phyloP scores from a whole-genome alignment of 192 early-diverging fungal genomes.

The Coemansia sp. region DNA sequence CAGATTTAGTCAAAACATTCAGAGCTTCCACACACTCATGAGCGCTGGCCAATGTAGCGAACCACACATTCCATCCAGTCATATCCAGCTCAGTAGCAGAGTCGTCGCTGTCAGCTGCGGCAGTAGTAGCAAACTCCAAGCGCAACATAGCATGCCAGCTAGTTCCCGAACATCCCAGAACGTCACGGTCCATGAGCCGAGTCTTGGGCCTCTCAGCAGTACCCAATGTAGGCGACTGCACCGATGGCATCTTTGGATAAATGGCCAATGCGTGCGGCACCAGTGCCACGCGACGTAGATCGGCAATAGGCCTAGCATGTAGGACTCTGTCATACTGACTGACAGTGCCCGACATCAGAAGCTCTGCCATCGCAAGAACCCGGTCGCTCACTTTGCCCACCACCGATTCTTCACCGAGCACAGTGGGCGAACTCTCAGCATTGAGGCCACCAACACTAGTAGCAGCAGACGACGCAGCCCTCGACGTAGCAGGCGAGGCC shows the following conservation, averaged over 20 bases:
- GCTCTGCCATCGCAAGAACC: background rate
- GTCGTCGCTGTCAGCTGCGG: background rate
- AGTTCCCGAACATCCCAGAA: conserved; percentile 32
- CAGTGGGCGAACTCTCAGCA: conserved; percentile 11
- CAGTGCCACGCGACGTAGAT: conserved; percentile 35
- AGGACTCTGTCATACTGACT: conserved; percentile 42
- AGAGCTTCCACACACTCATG: conserved; percentile 49
- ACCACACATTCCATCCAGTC: conserved; percentile 45
- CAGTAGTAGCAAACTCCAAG: conserved; percentile 37
- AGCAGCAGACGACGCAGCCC: conserved; percentile 8
- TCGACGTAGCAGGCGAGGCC: conserved; percentile 21
- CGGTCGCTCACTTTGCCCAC: background rate
- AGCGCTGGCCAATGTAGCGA: conserved; percentile 42
- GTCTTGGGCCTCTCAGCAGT: conserved; percentile 1
- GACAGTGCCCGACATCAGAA: conserved; percentile 23
- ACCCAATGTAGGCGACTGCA: conserved; percentile 8
- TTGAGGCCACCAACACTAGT: conserved; percentile 10
- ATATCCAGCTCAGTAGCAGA: background rate
- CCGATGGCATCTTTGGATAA: background rate
- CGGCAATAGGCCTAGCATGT: conserved; percentile 29
- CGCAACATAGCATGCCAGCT: conserved; percentile 49
- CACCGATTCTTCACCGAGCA: background rate
- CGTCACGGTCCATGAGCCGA: background rate
- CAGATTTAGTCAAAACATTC: conserved; percentile 16
- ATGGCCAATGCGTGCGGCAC: conserved; percentile 6